Percentiles rank a stretch among this genome's conserved stretches.
These are phyloP conservation scores for Acer yangbiense DNA, from an alignment of 345 rosid species.

Conservation along the genomic window DNA sequence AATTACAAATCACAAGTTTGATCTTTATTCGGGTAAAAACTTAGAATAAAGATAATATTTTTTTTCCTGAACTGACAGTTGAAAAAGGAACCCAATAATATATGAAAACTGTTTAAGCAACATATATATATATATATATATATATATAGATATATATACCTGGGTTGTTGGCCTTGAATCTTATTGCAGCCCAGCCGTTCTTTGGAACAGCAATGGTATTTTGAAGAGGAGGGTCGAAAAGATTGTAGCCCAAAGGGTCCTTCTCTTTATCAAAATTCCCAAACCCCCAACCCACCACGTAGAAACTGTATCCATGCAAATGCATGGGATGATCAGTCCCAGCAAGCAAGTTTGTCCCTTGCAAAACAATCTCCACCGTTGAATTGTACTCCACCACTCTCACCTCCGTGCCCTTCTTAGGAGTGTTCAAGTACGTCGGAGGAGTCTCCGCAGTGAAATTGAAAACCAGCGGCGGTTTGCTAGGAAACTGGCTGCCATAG, in stretches of 20 bases:
- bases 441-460: slow-evolving; percentile 20
- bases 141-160: slow-evolving; percentile 26
- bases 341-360: slow-evolving; percentile 42
- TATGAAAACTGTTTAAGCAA: too few species aligned
- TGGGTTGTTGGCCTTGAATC: slow-evolving; percentile 42
- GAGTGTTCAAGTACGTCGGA: not conserved
- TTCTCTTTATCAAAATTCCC: slow-evolving; percentile 41
- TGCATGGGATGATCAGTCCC: slow-evolving; percentile 53
- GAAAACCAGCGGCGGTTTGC: slow-evolving; percentile 29
- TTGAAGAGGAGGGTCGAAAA: slow-evolving; percentile 39
- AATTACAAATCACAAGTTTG: too few species aligned
- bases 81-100: too few species aligned
- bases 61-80: too few species aligned
- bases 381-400: slow-evolving; percentile 26
- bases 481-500: slow-evolving; percentile 30
- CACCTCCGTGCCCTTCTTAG: slow-evolving; percentile 27
- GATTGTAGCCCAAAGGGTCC: slow-evolving; percentile 38
- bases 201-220: slow-evolving; percentile 44
- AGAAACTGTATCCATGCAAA: slow-evolving; percentile 50
- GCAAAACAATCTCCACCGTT: slow-evolving; percentile 44
- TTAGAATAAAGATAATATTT: too few species aligned
- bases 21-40: too few species aligned
- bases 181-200: slow-evolving; percentile 44
- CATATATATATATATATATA: too few species aligned
- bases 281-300: slow-evolving; percentile 50